A percentile compares a stretch with the other conserved stretches of the same genome.
These are phyloP conservation scores for Talaromyces trachyspermus DNA, from an alignment of 495 filamentous ascomycete species.

Conservation along the genomic window DNA sequence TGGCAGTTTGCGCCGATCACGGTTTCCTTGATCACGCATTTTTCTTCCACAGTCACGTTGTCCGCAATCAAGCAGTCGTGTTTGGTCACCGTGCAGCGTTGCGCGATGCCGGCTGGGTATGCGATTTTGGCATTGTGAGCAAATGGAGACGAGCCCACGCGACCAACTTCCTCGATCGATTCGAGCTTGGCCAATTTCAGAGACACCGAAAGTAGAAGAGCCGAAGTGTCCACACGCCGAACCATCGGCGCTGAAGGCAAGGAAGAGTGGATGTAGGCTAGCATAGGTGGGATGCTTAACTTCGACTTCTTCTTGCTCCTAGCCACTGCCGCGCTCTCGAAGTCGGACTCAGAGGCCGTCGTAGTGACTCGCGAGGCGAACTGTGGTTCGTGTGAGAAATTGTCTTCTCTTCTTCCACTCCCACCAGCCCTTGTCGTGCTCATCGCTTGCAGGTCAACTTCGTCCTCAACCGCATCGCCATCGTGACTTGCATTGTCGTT, in stretches of 20 bases:
- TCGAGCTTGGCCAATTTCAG: slow-evolving; percentile 76
- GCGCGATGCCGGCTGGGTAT: slow-evolving; percentile 66
- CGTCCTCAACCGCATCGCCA: slow-evolving; percentile 44
- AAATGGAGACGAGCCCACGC: slow-evolving; percentile 54
- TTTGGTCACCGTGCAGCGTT: slow-evolving; percentile 66
- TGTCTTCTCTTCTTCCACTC: slow-evolving; percentile 7
- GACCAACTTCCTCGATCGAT: slow-evolving; percentile 58
- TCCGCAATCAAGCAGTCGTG: slow-evolving; percentile 71
- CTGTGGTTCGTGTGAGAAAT: slow-evolving; percentile 5
- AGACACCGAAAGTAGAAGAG: slow-evolving; percentile 70
- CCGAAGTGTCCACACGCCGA: slow-evolving; percentile 78
- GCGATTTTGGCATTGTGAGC: slow-evolving; percentile 74
- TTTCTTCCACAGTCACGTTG: slow-evolving; percentile 79
- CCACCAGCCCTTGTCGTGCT: slow-evolving; percentile 45
- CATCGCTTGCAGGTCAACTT: slow-evolving; percentile 55
- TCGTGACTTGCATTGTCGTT: slow-evolving; percentile 32
- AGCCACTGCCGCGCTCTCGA: slow-evolving; percentile 11
- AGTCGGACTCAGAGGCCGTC: slow-evolving; percentile 10
- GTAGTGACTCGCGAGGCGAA: slow-evolving; percentile 39
- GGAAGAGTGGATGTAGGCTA: slow-evolving; percentile 67
- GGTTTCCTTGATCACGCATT: slow-evolving; percentile 77
- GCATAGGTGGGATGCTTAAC: slow-evolving; percentile 56
- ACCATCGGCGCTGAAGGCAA: slow-evolving; percentile 51
- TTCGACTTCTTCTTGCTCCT: slow-evolving; percentile 9
- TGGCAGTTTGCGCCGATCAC: slow-evolving; percentile 81